phyloP scores from a whole-genome alignment of 1,139 yeast genomes.

The Saccharomyces hybrid region DNA sequence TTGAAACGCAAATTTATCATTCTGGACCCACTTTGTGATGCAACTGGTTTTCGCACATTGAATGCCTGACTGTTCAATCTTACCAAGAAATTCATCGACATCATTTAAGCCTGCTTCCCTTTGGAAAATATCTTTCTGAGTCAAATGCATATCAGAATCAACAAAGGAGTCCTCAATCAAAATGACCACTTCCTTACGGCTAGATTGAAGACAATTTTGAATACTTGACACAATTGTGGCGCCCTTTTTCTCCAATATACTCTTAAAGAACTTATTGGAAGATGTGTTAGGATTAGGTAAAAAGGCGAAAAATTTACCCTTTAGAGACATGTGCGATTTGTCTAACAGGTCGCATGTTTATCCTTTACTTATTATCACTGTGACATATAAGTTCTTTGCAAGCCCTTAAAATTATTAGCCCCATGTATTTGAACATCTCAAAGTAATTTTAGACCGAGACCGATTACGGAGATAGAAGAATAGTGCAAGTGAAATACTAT shows the following conservation, averaged over 20 bases:
- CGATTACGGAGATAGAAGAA: neutral
- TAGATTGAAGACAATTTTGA: neutral
- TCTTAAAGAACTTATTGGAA: constrained; percentile 11
- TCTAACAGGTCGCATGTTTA: neutral
- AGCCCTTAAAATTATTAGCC: neutral
- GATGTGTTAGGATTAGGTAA: constrained; percentile 20
- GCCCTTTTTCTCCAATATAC: constrained; percentile 28
- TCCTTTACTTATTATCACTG: neutral
- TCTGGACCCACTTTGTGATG: constrained; percentile 13
- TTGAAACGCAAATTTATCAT: constrained; percentile 6
- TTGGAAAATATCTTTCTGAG: constrained; percentile 12
- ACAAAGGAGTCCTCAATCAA: constrained; percentile 23
- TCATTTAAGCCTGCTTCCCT: constrained; percentile 15
- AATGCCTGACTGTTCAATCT: constrained; percentile 9
- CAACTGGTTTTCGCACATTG: constrained; percentile 10
- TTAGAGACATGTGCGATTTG: constrained; percentile 11
- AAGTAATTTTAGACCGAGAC: neutral
- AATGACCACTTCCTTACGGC: constrained; percentile 6
- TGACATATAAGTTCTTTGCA: neutral
- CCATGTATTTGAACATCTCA: neutral
- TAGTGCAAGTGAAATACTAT: neutral
- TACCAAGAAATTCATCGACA: constrained; percentile 10
- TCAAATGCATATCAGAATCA: constrained; percentile 8
- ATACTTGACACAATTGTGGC: constrained; percentile 27
- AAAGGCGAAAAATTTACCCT: constrained; percentile 16